Evolutionary conservation across 805 yeast species (phyloP).

Genomic region (Wickerhamomyces kurtzmanii): DNA sequence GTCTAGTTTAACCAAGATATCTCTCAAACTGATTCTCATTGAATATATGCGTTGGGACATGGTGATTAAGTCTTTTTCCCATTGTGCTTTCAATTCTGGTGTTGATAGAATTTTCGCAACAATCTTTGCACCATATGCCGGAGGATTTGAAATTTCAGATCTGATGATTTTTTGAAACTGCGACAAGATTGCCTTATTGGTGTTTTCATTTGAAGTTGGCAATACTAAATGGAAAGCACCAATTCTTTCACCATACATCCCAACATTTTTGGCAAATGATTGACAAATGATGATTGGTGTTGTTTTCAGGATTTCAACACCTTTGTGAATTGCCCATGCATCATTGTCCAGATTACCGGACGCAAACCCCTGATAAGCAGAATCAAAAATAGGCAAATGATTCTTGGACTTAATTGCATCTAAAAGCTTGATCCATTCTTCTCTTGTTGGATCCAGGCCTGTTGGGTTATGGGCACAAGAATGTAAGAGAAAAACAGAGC

Average conservation of each 20-base stretch:
- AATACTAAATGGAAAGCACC: slow-evolving; percentile 82
- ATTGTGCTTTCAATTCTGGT: slow-evolving; percentile 59
- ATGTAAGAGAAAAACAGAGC: slow-evolving; percentile 77
- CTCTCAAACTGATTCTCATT: slow-evolving; percentile 68
- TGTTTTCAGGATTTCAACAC: slow-evolving; percentile 36
- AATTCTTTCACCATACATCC: slow-evolving; percentile 95
- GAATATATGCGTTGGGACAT: slow-evolving; percentile 78
- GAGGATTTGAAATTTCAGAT: slow-evolving; percentile 87
- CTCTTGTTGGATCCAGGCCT: slow-evolving; percentile 83
- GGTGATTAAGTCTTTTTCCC: slow-evolving; percentile 76
- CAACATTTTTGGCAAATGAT: slow-evolving; percentile 93
- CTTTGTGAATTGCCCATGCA: slow-evolving; percentile 65
- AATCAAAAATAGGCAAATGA: slow-evolving; percentile 82
- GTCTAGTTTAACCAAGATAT: slow-evolving; percentile 44
- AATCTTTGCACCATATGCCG: slow-evolving; percentile 91
- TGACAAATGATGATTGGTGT: slow-evolving; percentile 75
- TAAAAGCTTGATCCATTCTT: slow-evolving; percentile 71
- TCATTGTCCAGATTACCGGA: slow-evolving; percentile 78
- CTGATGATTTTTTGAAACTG: slow-evolving; percentile 73
- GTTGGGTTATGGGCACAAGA: slow-evolving; percentile 99
- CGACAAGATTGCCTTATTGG: slow-evolving; percentile 53
- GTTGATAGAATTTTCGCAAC: slow-evolving; percentile 67
- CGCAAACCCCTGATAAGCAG: slow-evolving; percentile 97
- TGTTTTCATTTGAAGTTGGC: slow-evolving; percentile 25
- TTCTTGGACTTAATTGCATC: slow-evolving; percentile 46